Evolutionary conservation across 306 rosid genomes (phyloP).

Genomic region (Senna tora): DNA sequence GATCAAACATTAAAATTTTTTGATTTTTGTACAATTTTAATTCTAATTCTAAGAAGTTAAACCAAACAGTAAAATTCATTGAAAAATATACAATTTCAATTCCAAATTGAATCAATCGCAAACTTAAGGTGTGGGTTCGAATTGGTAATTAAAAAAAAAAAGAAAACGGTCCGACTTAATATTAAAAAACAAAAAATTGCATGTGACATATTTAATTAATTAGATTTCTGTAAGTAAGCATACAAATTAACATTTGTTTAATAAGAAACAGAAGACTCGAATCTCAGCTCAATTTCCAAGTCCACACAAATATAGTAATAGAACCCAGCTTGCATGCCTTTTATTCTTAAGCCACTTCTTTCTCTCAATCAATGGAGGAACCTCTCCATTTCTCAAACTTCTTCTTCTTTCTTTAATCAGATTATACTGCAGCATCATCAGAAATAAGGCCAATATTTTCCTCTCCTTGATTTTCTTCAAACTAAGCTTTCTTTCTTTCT

Average conservation of each 20-base stretch:
- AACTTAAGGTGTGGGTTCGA: too few relatives aligned
- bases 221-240: too few relatives aligned
- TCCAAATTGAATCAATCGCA: too few relatives aligned
- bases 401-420: conserved; percentile 21
- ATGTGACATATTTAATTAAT: too few relatives aligned
- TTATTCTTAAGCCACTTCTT: conserved; percentile 9
- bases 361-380: conserved; percentile 25
- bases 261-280: conserved; percentile 7
- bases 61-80: too few relatives aligned
- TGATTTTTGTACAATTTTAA: too few relatives aligned
- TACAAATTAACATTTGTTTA: conserved; percentile 31
- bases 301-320: conserved; percentile 5
- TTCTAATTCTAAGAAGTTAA: too few relatives aligned
- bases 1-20: too few relatives aligned
- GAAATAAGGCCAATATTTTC: neutral
- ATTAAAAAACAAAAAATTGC: too few relatives aligned
- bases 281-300: conserved; percentile 32
- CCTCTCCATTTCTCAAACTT: conserved; percentile 47
- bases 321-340: conserved; percentile 41
- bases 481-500: conserved; percentile 22
- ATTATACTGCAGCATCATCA: neutral
- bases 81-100: too few relatives aligned
- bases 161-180: too few relatives aligned
- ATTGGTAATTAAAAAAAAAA: too few relatives aligned
- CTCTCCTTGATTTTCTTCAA: conserved; percentile 33